phyloP scores from a whole-genome alignment of 768 basidiomycete genomes.

The Rhodocollybia butyracea region DNA sequence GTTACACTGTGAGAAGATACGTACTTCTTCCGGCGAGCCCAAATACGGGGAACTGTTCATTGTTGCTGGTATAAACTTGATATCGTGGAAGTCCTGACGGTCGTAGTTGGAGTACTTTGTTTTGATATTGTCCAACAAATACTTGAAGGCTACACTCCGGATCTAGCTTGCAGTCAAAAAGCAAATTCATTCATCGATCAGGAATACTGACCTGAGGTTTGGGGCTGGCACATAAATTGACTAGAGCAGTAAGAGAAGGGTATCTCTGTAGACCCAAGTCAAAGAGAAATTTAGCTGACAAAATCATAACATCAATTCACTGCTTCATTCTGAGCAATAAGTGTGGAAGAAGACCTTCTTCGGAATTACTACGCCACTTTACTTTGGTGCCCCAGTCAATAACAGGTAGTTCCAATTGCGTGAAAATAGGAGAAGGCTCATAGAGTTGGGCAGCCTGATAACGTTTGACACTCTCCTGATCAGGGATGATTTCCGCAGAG shows the following conservation, averaged over 20 bases:
- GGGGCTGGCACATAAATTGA: conserved; percentile 63
- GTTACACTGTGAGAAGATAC: no score
- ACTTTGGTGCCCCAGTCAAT: conserved; percentile 80
- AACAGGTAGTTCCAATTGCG: conserved; percentile 72
- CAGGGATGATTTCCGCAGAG: conserved; percentile 43
- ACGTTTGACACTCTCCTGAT: conserved; percentile 35
- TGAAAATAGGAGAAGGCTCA: conserved; percentile 74
- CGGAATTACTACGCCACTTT: conserved; percentile 80
- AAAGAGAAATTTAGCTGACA: conserved; percentile 75
- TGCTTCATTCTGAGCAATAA: background rate
- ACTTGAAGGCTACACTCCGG: conserved; percentile 68
- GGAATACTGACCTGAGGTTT: conserved; percentile 33
- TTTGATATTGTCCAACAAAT: conserved; percentile 73
- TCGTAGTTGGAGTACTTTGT: conserved; percentile 60
- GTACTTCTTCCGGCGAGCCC: conserved; percentile 64
- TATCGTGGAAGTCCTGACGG: conserved; percentile 47
- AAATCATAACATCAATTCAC: conserved; percentile 1
- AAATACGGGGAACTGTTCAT: conserved; percentile 48
- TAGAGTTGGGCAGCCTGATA: conserved; percentile 75
- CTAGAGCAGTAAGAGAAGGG: conserved; percentile 63
- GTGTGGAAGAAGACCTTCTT: conserved; percentile 64
- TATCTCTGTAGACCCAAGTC: conserved; percentile 63
- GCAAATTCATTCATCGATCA: background rate
- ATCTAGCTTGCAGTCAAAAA: conserved; percentile 21
- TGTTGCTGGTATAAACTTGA: conserved; percentile 79